Evolutionary conservation across 306 rosid species (phyloP), one percentile per base, ranked within the genome.

Genomic region (Fragaria ananassa): DNA sequence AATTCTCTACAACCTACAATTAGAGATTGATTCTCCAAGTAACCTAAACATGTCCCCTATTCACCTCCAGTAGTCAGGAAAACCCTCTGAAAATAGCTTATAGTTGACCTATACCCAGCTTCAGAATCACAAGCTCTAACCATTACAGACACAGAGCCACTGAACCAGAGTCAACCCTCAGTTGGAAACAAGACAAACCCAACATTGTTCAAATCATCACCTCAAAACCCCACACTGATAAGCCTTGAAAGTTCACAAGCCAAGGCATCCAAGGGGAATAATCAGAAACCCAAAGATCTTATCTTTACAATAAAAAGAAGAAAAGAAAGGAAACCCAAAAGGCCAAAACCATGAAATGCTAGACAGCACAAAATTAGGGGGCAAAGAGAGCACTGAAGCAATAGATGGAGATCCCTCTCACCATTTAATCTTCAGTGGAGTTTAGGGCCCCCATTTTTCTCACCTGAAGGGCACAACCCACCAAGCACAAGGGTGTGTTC

Each of bases 401-500:
- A 68, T 81, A 71, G 79, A 82, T 81, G 81, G 88, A 87, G 84
- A 81, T 74, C 80, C 84, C 80, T 83, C 60, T 80, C 76, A 74
- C 85, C 84, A 81, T 88, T 76, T 77, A 64, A 88, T 67, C 72
- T 69, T 86, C 80, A 85, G 97, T 89, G 97, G 97, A 89, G 77
- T 82, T 84, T 65, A 60, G 97, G 97, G 97, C 91, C 97, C 93
- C 88, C 18, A 46, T 46, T 47, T 76, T 17, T 4, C 61, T 80
- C 81, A 68, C 79, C 81, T 76, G 87, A 84, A 78, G 83, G 77
- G 91, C 92, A 89, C 90, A 89, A 88, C 91, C 89, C 84, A 85
- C 90, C 88, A 91, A 86, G 91, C 91, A 86, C 74, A 81, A 87
- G 93, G 79, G 85, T 78, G 91, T 81, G 88, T 72, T 80, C 68